Conservation (phyloP, 306 rosid species). For the Potentilla sterilis region DNA sequence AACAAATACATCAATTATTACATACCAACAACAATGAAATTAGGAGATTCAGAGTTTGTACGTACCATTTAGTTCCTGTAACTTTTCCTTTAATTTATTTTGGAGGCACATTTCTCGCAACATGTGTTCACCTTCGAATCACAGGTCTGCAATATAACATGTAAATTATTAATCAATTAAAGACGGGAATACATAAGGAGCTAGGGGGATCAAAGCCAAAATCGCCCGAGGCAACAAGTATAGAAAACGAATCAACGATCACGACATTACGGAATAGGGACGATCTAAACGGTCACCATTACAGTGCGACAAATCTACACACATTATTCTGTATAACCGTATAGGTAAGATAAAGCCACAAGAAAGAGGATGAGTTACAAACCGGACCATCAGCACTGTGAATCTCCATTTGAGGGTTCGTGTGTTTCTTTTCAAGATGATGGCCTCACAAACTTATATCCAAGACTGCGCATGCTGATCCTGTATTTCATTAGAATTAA, state of each 20-base stretch:
- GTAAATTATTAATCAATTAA: too few relatives aligned
- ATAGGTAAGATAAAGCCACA: neutral
- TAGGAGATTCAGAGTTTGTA: neutral
- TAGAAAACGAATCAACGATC: neutral
- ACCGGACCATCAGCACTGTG: conserved; percentile 17
- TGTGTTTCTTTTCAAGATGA: neutral
- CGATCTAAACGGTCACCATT: too few relatives aligned
- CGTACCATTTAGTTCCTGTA: neutral
- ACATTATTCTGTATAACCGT: too few relatives aligned
- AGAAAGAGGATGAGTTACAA: neutral
- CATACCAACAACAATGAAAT: neutral
- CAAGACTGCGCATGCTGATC: too few relatives aligned
- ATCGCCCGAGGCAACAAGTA: too few relatives aligned
- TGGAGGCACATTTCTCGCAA: neutral
- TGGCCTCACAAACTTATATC: neutral
- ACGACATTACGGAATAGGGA: neutral
- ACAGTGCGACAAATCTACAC: too few relatives aligned
- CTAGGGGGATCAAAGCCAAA: too few relatives aligned
- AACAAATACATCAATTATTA: neutral
- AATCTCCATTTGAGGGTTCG: conserved; percentile 3
- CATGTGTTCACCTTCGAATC: conserved; percentile 11
- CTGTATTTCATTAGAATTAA: neutral
- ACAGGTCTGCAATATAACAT: neutral
- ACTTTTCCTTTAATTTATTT: conserved; percentile 8
- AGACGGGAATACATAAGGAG: too few relatives aligned